These are phyloP conservation scores for Spathaspora boniae DNA, from an alignment of 805 yeast genomes.

Conservation along the genomic window DNA sequence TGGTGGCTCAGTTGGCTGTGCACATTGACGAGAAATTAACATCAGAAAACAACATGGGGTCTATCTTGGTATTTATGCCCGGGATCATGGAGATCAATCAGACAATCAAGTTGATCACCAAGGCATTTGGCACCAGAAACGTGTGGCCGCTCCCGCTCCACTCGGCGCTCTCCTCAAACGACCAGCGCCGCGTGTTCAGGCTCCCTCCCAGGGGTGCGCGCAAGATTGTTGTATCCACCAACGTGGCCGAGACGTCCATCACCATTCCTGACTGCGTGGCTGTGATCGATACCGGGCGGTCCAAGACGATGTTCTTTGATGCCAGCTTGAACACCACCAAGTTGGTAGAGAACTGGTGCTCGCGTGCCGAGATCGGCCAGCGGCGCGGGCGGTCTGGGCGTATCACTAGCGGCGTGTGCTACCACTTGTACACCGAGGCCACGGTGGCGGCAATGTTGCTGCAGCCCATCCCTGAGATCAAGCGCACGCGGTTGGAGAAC, in stretches of 20 bases:
- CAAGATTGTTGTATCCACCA: slow-evolving; percentile 85
- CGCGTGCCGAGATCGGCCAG: slow-evolving; percentile 85
- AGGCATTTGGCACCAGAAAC: slow-evolving; percentile 15
- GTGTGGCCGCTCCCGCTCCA: slow-evolving; percentile 68
- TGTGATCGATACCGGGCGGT: slow-evolving; percentile 84
- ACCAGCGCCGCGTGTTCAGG: slow-evolving; percentile 74
- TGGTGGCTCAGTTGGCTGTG: slow-evolving; percentile 55
- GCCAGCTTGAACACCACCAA: slow-evolving; percentile 63
- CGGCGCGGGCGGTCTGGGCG: slow-evolving; percentile 99
- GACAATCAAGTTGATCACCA: slow-evolving; percentile 44
- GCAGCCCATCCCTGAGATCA: slow-evolving; percentile 86
- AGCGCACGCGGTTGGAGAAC: slow-evolving; percentile 78
- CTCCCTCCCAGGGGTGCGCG: slow-evolving; percentile 51
- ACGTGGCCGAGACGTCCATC: slow-evolving; percentile 95
- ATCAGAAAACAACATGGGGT: slow-evolving; percentile 49
- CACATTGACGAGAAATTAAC: slow-evolving; percentile 50
- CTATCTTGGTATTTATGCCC: slow-evolving; percentile 81
- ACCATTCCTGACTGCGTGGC: slow-evolving; percentile 94
- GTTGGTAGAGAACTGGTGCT: slow-evolving; percentile 79
- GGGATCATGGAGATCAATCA: slow-evolving; percentile 85
- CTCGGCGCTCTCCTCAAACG: slow-evolving; percentile 79
- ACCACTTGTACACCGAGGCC: slow-evolving; percentile 67
- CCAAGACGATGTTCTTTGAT: slow-evolving; percentile 74
- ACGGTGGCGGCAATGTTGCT: slow-evolving; percentile 55
- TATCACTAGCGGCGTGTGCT: slow-evolving; percentile 78